Base-by-base conservation (phyloP, 75 land plant genomes). In the Azolla pinnata region DNA sequence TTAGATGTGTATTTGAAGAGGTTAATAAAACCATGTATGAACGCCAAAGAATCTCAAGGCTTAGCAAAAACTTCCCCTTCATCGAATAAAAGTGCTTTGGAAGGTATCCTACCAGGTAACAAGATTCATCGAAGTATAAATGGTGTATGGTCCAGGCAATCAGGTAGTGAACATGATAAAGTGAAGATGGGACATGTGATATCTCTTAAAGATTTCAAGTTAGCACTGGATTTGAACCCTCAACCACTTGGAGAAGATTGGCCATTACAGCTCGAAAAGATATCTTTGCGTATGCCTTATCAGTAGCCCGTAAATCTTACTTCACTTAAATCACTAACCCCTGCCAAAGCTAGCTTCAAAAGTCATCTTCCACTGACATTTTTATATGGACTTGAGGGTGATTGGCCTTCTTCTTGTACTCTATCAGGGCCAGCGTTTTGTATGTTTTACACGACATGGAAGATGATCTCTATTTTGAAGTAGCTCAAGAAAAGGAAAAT, bases 201-300 rank as follows among this genome's bases (percentile, higher is more conserved):
- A 7, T 59, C 83, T 3, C 50, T 83, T 56, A 68, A 50, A 28
- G 91, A 86, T 62, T 81, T 86, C 50, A 67, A 62, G 17, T 62
- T 64, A n/a, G 87, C 87, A 18, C 75, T 90, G 87, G 83, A 86
- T 30, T 42, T 74, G 40, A 71, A 81, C 54, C 87, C 82, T 53
- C 70, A 69, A 54, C 54, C 71, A 35, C 74, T 90, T 30, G 97
- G 97, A 26, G 68, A 27, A 60, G 57, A 77, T 60, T 79, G 87
- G 84, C 61, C 87, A 21, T 21, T 57, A 32, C 87, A 77, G 35
- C 66, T 90, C 47, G 97, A 90, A 70, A 90, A 64, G 70, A 76
- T 86, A 16, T 60, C 54, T 12, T 63, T 80, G 12, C 54, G 57
- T 29, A 31, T 59, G 31, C 20, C 48, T 48, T 61, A 71, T 14